Conservation (phyloP, 768 basidiomycete species). For the Trametes cubensis region DNA sequence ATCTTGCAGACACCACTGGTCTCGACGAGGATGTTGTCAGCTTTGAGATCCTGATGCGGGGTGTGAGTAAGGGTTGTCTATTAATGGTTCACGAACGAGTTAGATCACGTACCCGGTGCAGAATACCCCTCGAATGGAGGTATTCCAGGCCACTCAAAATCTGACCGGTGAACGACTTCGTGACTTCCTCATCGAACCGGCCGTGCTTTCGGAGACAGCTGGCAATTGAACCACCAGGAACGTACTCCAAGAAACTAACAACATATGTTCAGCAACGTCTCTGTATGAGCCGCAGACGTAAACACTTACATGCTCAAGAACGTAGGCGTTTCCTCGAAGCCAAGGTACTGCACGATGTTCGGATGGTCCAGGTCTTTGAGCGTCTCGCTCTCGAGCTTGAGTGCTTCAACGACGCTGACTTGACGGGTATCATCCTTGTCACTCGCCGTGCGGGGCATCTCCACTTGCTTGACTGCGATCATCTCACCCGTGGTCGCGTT, state of each 20-base stretch:
- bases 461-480: slow-evolving; percentile 99
- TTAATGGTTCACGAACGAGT: not conserved
- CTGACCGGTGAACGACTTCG: slow-evolving; percentile 90
- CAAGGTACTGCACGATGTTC: slow-evolving; percentile 96
- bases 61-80: not conserved
- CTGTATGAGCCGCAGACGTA: slow-evolving; percentile 11
- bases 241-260: slow-evolving; percentile 93
- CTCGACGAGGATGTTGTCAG: slow-evolving; percentile 97
- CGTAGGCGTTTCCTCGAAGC: slow-evolving; percentile 86
- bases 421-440: slow-evolving; percentile 91
- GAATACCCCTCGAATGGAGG: slow-evolving; percentile 87
- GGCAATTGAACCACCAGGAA: slow-evolving; percentile 95
- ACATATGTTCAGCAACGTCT: too few species aligned
- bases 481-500: slow-evolving; percentile 97
- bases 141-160: slow-evolving; percentile 92
- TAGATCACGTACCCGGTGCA: slow-evolving; percentile 72
- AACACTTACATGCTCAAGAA: slow-evolving; percentile 87
- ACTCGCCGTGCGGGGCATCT: slow-evolving; percentile 87
- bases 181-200: slow-evolving; percentile 89
- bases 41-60: slow-evolving; percentile 81
- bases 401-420: slow-evolving; percentile 81
- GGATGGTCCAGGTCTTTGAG: slow-evolving; percentile 96
- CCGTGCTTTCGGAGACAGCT: slow-evolving; percentile 89
- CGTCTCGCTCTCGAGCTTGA: slow-evolving; percentile 95
- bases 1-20: slow-evolving; percentile 93